phyloP scores from a whole-genome alignment of 805 yeast genomes.

The Yarrowia sp. region DNA sequence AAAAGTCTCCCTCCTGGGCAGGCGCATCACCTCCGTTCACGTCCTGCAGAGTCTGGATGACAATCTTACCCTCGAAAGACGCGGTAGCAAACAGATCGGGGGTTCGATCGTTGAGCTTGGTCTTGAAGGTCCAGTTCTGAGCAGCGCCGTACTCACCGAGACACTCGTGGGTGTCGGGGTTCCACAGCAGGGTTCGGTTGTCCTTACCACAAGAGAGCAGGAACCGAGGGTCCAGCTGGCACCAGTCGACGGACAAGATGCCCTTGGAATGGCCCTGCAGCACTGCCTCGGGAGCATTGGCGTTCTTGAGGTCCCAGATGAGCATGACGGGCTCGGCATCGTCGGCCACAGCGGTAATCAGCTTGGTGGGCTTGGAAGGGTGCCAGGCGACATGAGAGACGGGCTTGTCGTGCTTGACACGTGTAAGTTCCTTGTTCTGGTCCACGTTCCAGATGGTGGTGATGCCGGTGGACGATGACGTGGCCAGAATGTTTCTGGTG shows the following conservation, averaged over 20 bases:
- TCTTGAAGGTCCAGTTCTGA: slow-evolving; percentile 90
- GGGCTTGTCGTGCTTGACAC: slow-evolving; percentile 69
- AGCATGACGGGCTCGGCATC: slow-evolving; percentile 77
- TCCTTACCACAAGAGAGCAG: slow-evolving; percentile 91
- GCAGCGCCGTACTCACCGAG: slow-evolving; percentile 88
- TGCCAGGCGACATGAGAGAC: slow-evolving; percentile 92
- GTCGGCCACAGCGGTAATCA: slow-evolving; percentile 82
- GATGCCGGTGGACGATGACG: slow-evolving; percentile 80
- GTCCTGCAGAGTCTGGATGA: slow-evolving; percentile 85
- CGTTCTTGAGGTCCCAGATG: slow-evolving; percentile 92
- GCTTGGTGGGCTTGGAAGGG: slow-evolving; percentile 79
- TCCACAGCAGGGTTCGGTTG: slow-evolving; percentile 85
- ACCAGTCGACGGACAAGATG: slow-evolving; percentile 90
- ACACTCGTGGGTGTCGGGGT: slow-evolving; percentile 69
- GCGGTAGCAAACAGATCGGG: slow-evolving; percentile 72
- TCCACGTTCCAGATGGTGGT: slow-evolving; percentile 94
- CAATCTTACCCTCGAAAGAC: slow-evolving; percentile 79
- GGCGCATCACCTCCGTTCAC: slow-evolving; percentile 49
- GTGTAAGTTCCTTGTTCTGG: slow-evolving; percentile 83
- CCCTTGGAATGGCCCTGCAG: slow-evolving; percentile 84
- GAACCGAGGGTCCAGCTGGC: slow-evolving; percentile 71
- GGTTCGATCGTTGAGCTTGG: slow-evolving; percentile 79
- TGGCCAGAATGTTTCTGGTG: slow-evolving; percentile 82
- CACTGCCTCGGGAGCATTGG: slow-evolving; percentile 80
- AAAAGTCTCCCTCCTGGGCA: slow-evolving; percentile 61